These are phyloP conservation scores for Volvox reticuliferus DNA, from an alignment of 139 green algal genomes.

Conservation along the genomic window DNA sequence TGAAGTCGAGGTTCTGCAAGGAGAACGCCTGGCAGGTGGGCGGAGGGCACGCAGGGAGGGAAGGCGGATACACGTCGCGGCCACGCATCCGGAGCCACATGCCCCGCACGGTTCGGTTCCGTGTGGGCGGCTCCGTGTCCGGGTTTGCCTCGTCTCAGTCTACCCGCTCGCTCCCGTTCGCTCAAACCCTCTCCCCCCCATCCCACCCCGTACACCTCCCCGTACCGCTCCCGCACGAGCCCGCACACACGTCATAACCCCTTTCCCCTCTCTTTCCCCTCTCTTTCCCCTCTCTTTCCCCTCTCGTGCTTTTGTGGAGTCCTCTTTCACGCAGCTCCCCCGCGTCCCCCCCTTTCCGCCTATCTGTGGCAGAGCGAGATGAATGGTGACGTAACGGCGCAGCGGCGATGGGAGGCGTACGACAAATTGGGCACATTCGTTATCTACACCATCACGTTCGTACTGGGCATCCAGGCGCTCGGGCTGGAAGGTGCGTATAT, in stretches of 20 bases:
- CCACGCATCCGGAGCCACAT: background rate
- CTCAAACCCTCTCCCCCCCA: too few species aligned
- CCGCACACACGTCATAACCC: background rate
- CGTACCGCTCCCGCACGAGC: too few species aligned
- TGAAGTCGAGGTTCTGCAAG: slow-evolving; percentile 87
- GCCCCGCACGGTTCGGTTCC: background rate
- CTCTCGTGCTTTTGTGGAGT: background rate
- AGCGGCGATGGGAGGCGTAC: slow-evolving; percentile 81
- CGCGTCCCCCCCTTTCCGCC: background rate
- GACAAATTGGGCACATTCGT: slow-evolving; percentile 74
- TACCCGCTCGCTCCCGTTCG: too few species aligned
- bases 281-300: background rate
- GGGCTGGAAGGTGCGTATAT: slow-evolving; percentile 63
- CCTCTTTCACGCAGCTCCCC: background rate
- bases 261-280: background rate
- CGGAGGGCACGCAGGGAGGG: background rate
- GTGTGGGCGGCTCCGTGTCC: background rate
- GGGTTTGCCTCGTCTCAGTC: too few species aligned
- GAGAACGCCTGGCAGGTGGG: slow-evolving; percentile 78
- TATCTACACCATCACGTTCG: slow-evolving; percentile 66
- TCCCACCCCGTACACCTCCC: too few species aligned
- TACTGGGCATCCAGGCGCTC: slow-evolving; percentile 70
- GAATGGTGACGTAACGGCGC: slow-evolving; percentile 84
- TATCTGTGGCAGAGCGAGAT: slow-evolving; percentile 69
- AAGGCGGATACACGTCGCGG: background rate